phyloP scores from a whole-genome alignment of 768 basidiomycete species.

The Suillus decipiens region DNA sequence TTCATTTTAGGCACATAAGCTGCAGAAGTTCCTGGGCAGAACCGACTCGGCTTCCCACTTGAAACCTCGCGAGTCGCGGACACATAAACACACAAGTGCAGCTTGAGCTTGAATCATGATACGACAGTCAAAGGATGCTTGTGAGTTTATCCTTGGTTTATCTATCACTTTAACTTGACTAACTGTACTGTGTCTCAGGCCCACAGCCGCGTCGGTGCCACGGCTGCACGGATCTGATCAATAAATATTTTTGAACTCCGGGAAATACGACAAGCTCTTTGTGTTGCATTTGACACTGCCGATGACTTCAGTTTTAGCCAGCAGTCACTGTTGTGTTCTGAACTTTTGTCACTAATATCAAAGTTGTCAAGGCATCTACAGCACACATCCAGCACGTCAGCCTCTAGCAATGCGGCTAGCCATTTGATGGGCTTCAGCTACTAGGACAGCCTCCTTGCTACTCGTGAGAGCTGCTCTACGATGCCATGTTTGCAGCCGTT shows the following conservation, averaged over 20 bases:
- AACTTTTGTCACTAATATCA: not conserved
- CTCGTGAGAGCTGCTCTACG: slow-evolving; percentile 3
- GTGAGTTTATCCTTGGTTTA: not conserved
- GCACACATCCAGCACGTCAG: not conserved
- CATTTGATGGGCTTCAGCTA: not conserved
- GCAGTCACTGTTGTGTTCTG: not conserved
- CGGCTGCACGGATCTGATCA: not conserved
- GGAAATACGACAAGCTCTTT: not conserved
- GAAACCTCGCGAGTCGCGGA: too few species aligned
- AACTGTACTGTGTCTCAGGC: not conserved
- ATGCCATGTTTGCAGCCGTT: not conserved
- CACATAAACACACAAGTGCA: too few species aligned
- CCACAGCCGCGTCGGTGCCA: not conserved
- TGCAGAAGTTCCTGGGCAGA: too few species aligned
- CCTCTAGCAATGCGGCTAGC: too few species aligned
- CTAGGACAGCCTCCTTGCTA: not conserved
- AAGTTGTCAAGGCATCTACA: not conserved
- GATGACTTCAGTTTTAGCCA: not conserved
- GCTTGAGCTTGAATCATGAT: not conserved
- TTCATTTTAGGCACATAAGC: too few species aligned
- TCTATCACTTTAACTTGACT: not conserved
- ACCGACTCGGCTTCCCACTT: too few species aligned
- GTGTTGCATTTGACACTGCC: not conserved
- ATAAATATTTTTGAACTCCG: not conserved
- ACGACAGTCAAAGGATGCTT: not conserved